Base-by-base conservation (phyloP, 352 stramenopile genomes). In the Pythium guiyangense region DNA sequence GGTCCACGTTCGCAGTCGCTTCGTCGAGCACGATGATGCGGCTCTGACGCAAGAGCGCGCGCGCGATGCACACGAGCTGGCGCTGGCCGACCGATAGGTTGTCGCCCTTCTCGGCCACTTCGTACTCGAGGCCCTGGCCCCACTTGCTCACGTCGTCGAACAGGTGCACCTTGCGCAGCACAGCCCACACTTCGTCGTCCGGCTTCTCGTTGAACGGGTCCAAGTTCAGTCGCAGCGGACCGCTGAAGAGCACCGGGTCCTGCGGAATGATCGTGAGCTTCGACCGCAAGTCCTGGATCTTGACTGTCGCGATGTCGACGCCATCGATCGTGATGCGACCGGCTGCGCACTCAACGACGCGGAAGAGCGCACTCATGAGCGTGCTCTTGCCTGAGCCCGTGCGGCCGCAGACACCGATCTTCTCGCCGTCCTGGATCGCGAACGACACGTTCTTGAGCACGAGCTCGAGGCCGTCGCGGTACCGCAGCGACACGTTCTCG, bases 11-110 rank as follows among this genome's bases (percentile, higher is more conserved):
- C 22, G 22, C 22, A 22, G 22, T 22, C 22, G 22, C 22, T 22
- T 98, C 96, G 70, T 99, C 96, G 31, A 99, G 55, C n/a, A 98
- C 70, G n/a, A 98, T 49, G 43, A 79, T 62, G 27, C 90, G 87
- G 8, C 78, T 74, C 40, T 95, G 82, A 9, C 82, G 72, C 2
- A 98, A 53, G 9, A 98, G 59, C 18, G 91, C 96, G 49, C 95
- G 77, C 14, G 92, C 94, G 57, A 99, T 97, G 65, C 94, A 98
- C 0, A 99, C 42, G 8, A 98, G 69, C 67, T 98, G 95, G 12
- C 94, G 65, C 71, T 98, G 84, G 5, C 96, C 95, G 39, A 98
- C 89, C 40, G 76, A 96, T 29, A 98, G 92, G 68, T 98, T 98
- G 37, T 90, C 83, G 5, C 95, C 95, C 42, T 83, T 82, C 64